Evolutionary conservation across 257 asterid genomes (phyloP).

Genomic region (Coffea canephora): DNA sequence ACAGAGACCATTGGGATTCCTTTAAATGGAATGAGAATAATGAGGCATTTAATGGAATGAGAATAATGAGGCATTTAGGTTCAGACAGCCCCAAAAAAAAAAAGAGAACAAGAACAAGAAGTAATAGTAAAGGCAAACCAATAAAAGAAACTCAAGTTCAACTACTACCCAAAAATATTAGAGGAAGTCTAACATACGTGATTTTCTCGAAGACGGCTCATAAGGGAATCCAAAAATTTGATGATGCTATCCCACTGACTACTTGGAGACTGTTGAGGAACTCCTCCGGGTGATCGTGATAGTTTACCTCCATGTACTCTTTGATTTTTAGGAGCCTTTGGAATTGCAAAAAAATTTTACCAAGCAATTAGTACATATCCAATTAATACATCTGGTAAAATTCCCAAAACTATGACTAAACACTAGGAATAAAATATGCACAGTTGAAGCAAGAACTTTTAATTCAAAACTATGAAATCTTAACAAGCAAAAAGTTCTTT

Average conservation of each 20-base stretch:
- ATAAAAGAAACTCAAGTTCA: neutral
- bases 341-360: conserved; percentile 9
- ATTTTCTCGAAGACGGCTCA: conserved; percentile 71
- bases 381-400: neutral
- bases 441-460: neutral
- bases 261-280: conserved; percentile 69
- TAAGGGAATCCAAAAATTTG: conserved; percentile 84
- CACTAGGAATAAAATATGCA: neutral
- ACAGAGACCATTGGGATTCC: too few relatives aligned
- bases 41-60: too few relatives aligned
- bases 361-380: neutral
- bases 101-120: too few relatives aligned
- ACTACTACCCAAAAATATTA: neutral
- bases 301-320: conserved; percentile 98
- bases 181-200: conserved; percentile 41
- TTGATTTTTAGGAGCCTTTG: conserved; percentile 82
- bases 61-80: too few relatives aligned
- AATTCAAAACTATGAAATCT: neutral
- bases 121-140: neutral
- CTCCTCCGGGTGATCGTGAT: conserved; percentile 78
- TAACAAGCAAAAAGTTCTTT: neutral
- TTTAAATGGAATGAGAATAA: too few relatives aligned
- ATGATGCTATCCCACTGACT: conserved; percentile 94
- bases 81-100: too few relatives aligned
- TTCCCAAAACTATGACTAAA: neutral